Conservation (phyloP, 495 filamentous ascomycete genomes). For the Penicillium cosmopolitanum region DNA sequence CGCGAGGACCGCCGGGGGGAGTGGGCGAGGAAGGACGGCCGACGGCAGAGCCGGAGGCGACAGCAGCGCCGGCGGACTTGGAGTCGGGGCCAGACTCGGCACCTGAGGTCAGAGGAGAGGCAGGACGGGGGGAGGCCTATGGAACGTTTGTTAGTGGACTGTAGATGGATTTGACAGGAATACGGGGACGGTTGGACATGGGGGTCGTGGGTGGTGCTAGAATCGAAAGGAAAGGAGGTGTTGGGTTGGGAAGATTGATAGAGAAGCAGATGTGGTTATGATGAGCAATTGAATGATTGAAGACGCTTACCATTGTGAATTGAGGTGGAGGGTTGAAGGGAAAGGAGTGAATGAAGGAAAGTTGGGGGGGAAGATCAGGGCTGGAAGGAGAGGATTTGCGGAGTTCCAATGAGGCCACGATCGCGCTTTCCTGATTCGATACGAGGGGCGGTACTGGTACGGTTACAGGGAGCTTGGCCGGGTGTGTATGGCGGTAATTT, state of each 20-base stretch:
- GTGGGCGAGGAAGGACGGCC: constrained; percentile 83
- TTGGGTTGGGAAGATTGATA: constrained; percentile 5
- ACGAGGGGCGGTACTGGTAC: constrained; percentile 25
- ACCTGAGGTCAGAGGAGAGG: constrained; percentile 53
- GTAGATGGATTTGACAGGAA: constrained; percentile 7
- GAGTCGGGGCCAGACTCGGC: constrained; percentile 53
- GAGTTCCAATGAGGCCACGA: constrained; percentile 48
- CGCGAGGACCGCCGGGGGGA: constrained; percentile 88
- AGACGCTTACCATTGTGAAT: constrained; percentile 44
- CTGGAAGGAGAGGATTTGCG: constrained; percentile 35
- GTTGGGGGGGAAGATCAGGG: constrained; percentile 13
- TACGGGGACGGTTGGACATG: constrained; percentile 4
- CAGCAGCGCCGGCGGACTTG: constrained; percentile 70
- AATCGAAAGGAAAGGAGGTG: constrained; percentile 11
- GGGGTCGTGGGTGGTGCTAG: constrained; percentile 7
- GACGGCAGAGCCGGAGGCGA: constrained; percentile 64
- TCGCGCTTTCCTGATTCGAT: constrained; percentile 42
- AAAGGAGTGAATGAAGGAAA: constrained; percentile 23
- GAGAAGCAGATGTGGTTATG: not conserved
- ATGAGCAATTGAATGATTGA: constrained; percentile 19
- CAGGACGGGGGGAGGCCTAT: constrained; percentile 51
- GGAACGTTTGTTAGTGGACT: not conserved
- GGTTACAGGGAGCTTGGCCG: constrained; percentile 3
- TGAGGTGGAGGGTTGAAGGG: constrained; percentile 5
- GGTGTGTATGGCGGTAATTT: constrained; percentile 4